Base-by-base conservation (phyloP, 768 basidiomycete species). In the Tulasnella sp. region DNA sequence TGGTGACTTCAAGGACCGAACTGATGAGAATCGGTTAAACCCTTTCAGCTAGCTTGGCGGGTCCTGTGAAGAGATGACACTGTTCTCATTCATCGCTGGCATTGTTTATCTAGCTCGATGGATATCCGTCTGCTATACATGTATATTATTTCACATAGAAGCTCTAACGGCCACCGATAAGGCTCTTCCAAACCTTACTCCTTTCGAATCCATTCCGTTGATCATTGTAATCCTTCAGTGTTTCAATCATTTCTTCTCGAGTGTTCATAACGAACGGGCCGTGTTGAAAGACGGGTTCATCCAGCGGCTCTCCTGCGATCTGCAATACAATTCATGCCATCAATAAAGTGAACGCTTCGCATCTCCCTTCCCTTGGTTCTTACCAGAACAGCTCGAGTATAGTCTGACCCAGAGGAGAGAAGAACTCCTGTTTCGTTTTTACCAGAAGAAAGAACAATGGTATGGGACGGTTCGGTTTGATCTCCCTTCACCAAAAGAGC, bases 271-370 rank as follows among this genome's bases (percentile, higher is more conserved):
- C 53, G 60, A 87, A 86, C 5, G 86, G 85, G 3, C 83, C 85
- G 57, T 88, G 80, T 60, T 93, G 91, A 54, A 86, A 73, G 9
- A 96, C 86, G 0, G 77, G 73, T 64, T 96, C 91, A 55, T 91
- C 77, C 4, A 96, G 72, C 12, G 91, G 89, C 65, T 91, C 84
- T 15, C 85, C 92, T 4, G 91, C 79, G 55, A 83, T 72, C 83
- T 82, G 54, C 8, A 39, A 22, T 13, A 31, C 20, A 29, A 33
- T 16, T 29, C n/a, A 53, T 33, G 7, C 31, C 9, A 45, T 3
- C 9, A 51, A 34, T 39, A 45, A 45, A 53, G 47, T 34, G 56
- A 53, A 42, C 25, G 15, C 40, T 33, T 35, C 40, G 13, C 20
- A 31, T 32, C 22, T n/a, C n/a, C 19, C 48, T 3, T 13, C 10